phyloP scores from a whole-genome alignment of 1,139 yeast genomes.

The Geotrichum europaeum region DNA sequence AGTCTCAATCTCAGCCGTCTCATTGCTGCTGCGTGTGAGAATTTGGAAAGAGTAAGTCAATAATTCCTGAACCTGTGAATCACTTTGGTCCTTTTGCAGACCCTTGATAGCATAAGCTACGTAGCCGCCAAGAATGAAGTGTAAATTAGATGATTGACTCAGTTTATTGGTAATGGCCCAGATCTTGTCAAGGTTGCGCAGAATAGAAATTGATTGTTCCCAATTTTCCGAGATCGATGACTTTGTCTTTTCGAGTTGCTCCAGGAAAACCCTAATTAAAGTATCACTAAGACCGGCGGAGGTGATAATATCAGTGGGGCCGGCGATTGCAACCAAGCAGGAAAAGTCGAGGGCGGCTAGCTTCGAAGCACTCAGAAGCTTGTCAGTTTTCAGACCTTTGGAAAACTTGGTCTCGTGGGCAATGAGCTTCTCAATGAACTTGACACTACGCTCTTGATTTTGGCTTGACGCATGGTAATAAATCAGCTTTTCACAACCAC shows the following conservation, averaged over 20 bases:
- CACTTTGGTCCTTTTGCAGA: background rate
- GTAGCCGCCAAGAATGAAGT: slow-evolving; percentile 10
- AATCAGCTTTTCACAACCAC: slow-evolving; percentile 14
- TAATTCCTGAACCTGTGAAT: background rate
- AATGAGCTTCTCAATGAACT: slow-evolving; percentile 9
- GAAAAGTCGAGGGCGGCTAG: slow-evolving; percentile 11
- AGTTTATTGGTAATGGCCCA: background rate
- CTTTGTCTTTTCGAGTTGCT: slow-evolving; percentile 5
- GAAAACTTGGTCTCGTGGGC: slow-evolving; percentile 2
- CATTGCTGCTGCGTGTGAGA: slow-evolving; percentile 4
- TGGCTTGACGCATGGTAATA: slow-evolving; percentile 7
- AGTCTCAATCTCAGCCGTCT: slow-evolving; percentile 3
- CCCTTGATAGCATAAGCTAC: slow-evolving; percentile 2
- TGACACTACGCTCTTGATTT: slow-evolving; percentile 2
- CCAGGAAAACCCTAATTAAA: slow-evolving; percentile 1
- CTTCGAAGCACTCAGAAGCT: background rate
- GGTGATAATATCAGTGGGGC: slow-evolving; percentile 1
- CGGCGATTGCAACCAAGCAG: slow-evolving; percentile 1
- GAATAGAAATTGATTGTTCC: slow-evolving; percentile 1
- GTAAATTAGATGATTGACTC: background rate
- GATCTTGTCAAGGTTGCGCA: slow-evolving; percentile 9
- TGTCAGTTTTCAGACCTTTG: background rate
- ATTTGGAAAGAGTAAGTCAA: slow-evolving; percentile 10
- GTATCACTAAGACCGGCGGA: slow-evolving; percentile 1
- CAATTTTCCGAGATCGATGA: background rate